Evolutionary conservation across 2,329 filamentous ascomycete genomes (phyloP).

Genomic region (Paecilomyces fulvus): DNA sequence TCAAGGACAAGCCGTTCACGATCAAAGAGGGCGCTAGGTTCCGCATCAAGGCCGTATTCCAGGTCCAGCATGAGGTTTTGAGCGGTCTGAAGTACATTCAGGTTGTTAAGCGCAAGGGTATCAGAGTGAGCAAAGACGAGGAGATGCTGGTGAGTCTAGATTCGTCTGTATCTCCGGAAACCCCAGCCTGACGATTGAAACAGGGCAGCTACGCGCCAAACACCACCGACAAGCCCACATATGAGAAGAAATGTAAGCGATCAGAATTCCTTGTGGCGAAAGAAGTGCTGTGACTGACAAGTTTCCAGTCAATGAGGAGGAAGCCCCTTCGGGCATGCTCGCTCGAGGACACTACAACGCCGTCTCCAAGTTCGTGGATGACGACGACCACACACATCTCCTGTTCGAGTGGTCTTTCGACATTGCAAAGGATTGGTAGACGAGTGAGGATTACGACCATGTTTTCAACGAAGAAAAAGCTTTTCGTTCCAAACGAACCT

Average conservation of each 20-base stretch:
- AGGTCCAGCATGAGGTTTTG: constrained; percentile 93
- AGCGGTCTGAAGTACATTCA: constrained; percentile 95
- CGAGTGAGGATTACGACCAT: background rate
- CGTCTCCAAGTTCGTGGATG: constrained; percentile 83
- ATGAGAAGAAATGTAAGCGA: constrained; percentile 81
- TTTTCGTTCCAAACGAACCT: background rate
- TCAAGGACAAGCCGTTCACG: constrained; percentile 89
- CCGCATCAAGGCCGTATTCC: constrained; percentile 89
- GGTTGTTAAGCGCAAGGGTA: constrained; percentile 79
- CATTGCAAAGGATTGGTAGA: constrained; percentile 63
- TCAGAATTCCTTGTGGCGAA: background rate
- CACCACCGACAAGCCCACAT: constrained; percentile 75
- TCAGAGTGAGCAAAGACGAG: constrained; percentile 83
- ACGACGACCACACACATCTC: constrained; percentile 84
- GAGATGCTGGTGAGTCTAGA: constrained; percentile 80
- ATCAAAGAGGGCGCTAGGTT: constrained; percentile 95
- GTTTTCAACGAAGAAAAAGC: background rate
- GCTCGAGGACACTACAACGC: constrained; percentile 86
- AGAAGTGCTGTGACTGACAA: background rate
- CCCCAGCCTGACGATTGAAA: background rate
- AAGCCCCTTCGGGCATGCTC: constrained; percentile 85
- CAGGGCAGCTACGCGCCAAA: constrained; percentile 90
- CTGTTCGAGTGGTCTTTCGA: constrained; percentile 95
- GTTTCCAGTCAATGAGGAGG: constrained; percentile 70
- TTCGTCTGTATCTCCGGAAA: background rate